Evolutionary conservation across 2,329 filamentous ascomycete species (phyloP), one percentile per base, ranked within the genome.

Genomic region (Knufia fluminis): DNA sequence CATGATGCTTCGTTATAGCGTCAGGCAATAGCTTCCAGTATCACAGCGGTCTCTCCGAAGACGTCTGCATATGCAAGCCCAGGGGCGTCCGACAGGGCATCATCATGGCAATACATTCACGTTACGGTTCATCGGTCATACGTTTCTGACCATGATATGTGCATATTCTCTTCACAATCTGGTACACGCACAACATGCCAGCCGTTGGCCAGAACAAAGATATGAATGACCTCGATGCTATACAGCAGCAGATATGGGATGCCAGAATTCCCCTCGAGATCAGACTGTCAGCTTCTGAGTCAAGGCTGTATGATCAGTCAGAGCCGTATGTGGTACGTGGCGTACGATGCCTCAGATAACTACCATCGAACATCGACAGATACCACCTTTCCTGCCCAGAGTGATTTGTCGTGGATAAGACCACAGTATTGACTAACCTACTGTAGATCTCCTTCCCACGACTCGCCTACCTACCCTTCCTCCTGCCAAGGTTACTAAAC

Each of bases 401-500:
- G 40, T 23, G 14, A 28, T 14, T 19, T 22, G 7, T 4, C 23
- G 8, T 28, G 42, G 9, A 14, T 7, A 17, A 45, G 20, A 24
- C 4, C 33, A 16, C 14, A 20, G 10, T 9, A 16, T 47, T 36
- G 17, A 43, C 12, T 7, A 17, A 8, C 3, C 35, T 43, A 17
- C 19, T 3, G 4, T 16, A 20, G 33, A 32, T 48, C 9, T 75
- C 79, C 41, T 75, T 74, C 48, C 79, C 81, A 4, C 77, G 83
- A 22, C 68, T 86, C 31, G 83, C 81, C 8, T 86, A 86, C 66
- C 71, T 86, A 1, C 79, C 81, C 4, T 76, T 85, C 42, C 71
- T 86, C 22, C 71, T 85, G 2, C 75, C 78, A 14, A 75, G 71
- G 49, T 67, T 86, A 4, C 78, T 79, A 56, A 68, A 71, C 44